A percentile compares a stretch with the other conserved stretches of the same genome.
Conservation (phyloP, 257 asterid species). For the Solanum peruvianum region DNA sequence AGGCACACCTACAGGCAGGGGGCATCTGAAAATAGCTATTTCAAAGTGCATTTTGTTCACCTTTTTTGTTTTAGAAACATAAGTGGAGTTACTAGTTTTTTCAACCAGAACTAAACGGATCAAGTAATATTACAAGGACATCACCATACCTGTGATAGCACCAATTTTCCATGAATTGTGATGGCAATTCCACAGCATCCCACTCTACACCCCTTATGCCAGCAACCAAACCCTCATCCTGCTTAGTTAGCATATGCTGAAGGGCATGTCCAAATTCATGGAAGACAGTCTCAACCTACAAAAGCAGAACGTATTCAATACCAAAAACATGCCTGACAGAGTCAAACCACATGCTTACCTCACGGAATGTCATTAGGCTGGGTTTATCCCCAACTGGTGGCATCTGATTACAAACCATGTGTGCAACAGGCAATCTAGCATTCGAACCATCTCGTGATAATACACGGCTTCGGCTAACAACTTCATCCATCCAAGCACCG, state of each 20-base stretch:
- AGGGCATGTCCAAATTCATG: conserved; percentile 99
- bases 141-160: conserved; percentile 80
- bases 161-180: conserved; percentile 99
- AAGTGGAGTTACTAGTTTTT: neutral
- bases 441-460: conserved; percentile 65
- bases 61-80: neutral
- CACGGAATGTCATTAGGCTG: conserved; percentile 95
- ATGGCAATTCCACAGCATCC: conserved; percentile 98
- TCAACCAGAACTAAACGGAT: neutral
- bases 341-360: conserved; percentile 35
- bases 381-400: conserved; percentile 99
- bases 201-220: conserved; percentile 90
- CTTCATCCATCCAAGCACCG: conserved; percentile 99
- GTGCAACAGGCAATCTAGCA: conserved; percentile 91
- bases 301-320: conserved; percentile 1
- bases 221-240: conserved; percentile 98
- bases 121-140: neutral
- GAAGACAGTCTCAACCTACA: conserved; percentile 93
- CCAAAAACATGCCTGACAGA: neutral
- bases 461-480: conserved; percentile 77
- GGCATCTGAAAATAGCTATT: neutral
- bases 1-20: neutral
- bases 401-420: conserved; percentile 99
- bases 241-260: conserved; percentile 96
- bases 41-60: neutral